A percentile compares a stretch with the other conserved stretches of the same genome.
These are phyloP conservation scores for Beauveria sp. DNA, from an alignment of 2,329 filamentous ascomycete genomes.

Conservation along the genomic window DNA sequence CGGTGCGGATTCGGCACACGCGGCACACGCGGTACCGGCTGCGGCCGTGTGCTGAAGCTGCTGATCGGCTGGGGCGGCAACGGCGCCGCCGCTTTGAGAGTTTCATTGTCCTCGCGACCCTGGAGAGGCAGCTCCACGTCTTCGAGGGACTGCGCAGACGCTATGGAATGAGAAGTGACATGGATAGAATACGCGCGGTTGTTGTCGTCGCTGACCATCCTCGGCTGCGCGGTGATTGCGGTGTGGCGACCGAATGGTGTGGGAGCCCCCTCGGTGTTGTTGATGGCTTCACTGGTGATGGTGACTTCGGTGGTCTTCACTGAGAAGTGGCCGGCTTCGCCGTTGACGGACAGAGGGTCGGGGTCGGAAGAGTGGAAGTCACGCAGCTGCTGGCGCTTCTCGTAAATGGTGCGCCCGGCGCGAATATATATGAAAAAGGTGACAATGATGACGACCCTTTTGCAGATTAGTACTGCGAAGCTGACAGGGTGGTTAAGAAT, in stretches of 20 bases:
- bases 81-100: conserved; percentile 1
- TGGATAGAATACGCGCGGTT: conserved; percentile 34
- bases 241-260: conserved; percentile 17
- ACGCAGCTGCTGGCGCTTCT: conserved; percentile 55
- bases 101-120: conserved; percentile 14
- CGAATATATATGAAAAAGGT: conserved; percentile 60
- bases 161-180: conserved; percentile 27
- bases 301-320: conserved; percentile 39
- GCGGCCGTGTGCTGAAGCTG: conserved; percentile 15
- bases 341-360: conserved; percentile 31
- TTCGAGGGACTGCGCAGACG: neutral
- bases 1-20: conserved; percentile 20
- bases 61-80: conserved; percentile 12
- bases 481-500: neutral
- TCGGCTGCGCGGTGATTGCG: neutral
- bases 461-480: too few relatives aligned
- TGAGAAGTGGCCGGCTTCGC: conserved; percentile 28
- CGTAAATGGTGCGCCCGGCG: conserved; percentile 60
- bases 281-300: conserved; percentile 11
- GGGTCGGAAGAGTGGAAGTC: conserved; percentile 43
- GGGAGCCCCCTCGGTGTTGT: neutral
- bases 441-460: conserved; percentile 51
- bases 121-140: conserved; percentile 23
- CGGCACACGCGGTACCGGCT: conserved; percentile 12
- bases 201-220: neutral